A percentile compares a stretch with the other conserved stretches of the same genome.
These are phyloP conservation scores for Entomortierella beljakovae DNA, from an alignment of 192 early-diverging fungal species.

Conservation along the genomic window DNA sequence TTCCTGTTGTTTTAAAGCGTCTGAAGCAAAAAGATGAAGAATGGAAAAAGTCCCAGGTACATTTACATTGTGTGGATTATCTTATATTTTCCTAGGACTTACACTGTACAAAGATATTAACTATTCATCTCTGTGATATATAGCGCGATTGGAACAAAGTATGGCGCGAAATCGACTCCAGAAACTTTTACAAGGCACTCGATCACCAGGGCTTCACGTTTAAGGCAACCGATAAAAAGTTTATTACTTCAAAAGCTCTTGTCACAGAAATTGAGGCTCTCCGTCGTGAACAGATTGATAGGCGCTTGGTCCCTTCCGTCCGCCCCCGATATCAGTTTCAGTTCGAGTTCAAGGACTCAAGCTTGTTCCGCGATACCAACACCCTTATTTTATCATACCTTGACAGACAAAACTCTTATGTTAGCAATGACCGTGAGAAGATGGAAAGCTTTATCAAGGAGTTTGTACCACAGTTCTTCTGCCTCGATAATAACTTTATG, in stretches of 20 bases:
- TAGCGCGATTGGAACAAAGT: slow-evolving; percentile 96
- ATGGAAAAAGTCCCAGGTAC: slow-evolving; percentile 89
- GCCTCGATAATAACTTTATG: slow-evolving; percentile 60
- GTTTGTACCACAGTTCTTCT: slow-evolving; percentile 80
- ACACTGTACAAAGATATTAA: not conserved
- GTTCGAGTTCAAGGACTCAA: slow-evolving; percentile 78
- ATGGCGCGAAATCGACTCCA: slow-evolving; percentile 94
- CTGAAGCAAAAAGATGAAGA: slow-evolving; percentile 99
- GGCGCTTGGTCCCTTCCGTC: slow-evolving; percentile 49
- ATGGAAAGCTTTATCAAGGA: slow-evolving; percentile 80
- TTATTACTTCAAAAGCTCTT: slow-evolving; percentile 79
- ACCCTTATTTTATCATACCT: slow-evolving; percentile 80
- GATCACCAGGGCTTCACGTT: slow-evolving; percentile 96
- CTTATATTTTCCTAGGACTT: not conserved
- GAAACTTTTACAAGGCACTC: slow-evolving; percentile 94
- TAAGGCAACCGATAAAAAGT: slow-evolving; percentile 89
- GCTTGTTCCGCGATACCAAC: slow-evolving; percentile 83
- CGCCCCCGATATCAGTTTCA: slow-evolving; percentile 80
- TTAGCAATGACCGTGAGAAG: slow-evolving; percentile 73
- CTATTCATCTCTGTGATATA: not conserved
- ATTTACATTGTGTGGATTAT: not conserved
- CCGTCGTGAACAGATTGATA: slow-evolving; percentile 83
- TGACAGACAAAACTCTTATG: slow-evolving; percentile 66
- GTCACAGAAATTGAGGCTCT: slow-evolving; percentile 88
- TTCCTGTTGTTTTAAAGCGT: slow-evolving; percentile 94